Base-by-base conservation (phyloP, 2,329 filamentous ascomycete species). In the Colletotrichum zoysiae region DNA sequence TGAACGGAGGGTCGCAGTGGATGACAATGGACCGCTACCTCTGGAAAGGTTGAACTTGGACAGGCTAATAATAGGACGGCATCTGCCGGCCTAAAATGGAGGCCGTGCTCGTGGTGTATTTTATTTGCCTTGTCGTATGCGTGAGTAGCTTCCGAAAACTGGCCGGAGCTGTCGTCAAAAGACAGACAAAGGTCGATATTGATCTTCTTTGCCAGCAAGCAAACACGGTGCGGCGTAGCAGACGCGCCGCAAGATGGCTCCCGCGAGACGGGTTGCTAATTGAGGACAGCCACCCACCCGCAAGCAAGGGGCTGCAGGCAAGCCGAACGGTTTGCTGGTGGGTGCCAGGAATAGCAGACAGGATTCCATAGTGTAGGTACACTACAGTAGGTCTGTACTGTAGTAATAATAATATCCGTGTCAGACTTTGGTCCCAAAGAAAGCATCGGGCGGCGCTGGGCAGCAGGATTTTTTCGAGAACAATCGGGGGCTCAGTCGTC, bases 161-260 rank as follows among this genome's bases (percentile, higher is more conserved):
- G 8, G 65, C 69, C 58, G 65, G 65, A 60, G 69, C 58, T 40
- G 53, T 59, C 59, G 58, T 69, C 58, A 38, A 20, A 38, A 59
- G 35, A 70, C 62, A 67, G 35, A 70, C 67, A 67, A 67, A 69
- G 65, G 26, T 48, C n/a, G 30, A 30, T n/a, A 11, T 53, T 33
- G 6, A 69, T 60, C 65, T 64, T 64, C 59, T 64, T 71, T 71
- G 65, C 63, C 46, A 20, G 30, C 18, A 42, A 16, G 26, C 53
- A 63, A 33, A 46, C 44, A 8, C 44, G 50, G 30, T 20, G 38
- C 61, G 65, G 65, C 53, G 62, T 44, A 68, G 58, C 42, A 51
- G 61, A 30, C 58, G 53, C 59, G 65, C 30, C 40, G 65, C 48
- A 58, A 38, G n/a, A 44, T 67, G 65, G 68, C 58, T 57, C 44